A percentile compares a stretch with the other conserved stretches of the same genome.
phyloP scores from a whole-genome alignment of 805 yeast species.

The Ogataea philodendri region DNA sequence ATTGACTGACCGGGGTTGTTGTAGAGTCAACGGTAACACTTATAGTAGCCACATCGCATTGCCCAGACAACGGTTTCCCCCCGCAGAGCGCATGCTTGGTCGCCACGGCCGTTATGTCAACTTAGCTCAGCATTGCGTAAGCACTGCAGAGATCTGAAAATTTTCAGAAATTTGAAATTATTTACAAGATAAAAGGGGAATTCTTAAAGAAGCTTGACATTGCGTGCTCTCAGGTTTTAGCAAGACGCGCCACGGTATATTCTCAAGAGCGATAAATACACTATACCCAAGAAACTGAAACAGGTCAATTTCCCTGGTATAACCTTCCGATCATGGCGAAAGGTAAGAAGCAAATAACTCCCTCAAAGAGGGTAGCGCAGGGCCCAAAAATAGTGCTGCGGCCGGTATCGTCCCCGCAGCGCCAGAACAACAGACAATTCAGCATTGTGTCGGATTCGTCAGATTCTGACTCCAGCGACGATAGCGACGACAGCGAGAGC shows the following conservation, averaged over 20 bases:
- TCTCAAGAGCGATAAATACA: too few relatives aligned
- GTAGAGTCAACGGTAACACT: too few relatives aligned
- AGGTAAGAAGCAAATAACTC: conserved; percentile 28
- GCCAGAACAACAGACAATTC: conserved; percentile 24
- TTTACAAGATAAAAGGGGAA: conserved; percentile 11
- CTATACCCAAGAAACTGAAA: too few relatives aligned
- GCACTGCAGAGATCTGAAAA: conserved; percentile 16
- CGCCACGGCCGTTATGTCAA: conserved; percentile 1
- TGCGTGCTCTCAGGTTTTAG: conserved; percentile 1
- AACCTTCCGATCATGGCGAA: conserved; percentile 27
- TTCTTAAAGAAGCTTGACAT: conserved; percentile 2
- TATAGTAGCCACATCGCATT: too few relatives aligned
- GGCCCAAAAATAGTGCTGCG: conserved; percentile 23
- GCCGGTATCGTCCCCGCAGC: conserved; percentile 6
- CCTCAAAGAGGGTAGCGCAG: conserved; percentile 32
- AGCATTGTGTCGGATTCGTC: conserved; percentile 27
- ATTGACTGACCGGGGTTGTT: too few relatives aligned
- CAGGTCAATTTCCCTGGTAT: neutral
- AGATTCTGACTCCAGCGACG: conserved; percentile 26
- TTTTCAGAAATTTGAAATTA: conserved; percentile 16
- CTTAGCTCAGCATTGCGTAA: conserved; percentile 3
- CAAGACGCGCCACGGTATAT: too few relatives aligned
- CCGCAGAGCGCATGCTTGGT: neutral
- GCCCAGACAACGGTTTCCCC: too few relatives aligned
- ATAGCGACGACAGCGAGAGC: conserved; percentile 28